Evolutionary conservation across 2,329 filamentous ascomycete species (phyloP), one percentile per base, ranked within the genome.

Genomic region (Mollisiaceae sp.): DNA sequence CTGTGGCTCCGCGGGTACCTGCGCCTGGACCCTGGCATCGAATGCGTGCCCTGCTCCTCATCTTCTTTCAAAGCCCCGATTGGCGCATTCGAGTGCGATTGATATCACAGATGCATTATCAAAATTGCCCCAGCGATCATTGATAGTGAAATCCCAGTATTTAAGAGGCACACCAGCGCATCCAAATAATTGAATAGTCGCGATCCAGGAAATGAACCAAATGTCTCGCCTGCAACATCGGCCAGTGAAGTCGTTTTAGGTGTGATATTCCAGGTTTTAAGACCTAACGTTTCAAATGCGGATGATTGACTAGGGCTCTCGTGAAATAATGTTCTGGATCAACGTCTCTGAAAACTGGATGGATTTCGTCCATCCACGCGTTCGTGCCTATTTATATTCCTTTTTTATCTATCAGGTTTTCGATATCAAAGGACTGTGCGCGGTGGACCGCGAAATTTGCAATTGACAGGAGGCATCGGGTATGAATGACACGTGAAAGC

Each of bases 1-100:
- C 43, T 45, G 59, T 38, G 27, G 15, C 35, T 52, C 65, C 32
- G 62, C 65, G 59, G 61, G 66, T 69, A 68, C 68, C 68, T 70
- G 66, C 65, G 62, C 61, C 61, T 32, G 3, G 27, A 12, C 32
- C 58, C 68, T 56, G 35, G 50, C 39, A 50, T 35, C 45, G 39
- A 60, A 43, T 12, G 12, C n/a, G 18, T 59, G 39, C 60, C 61
- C 50, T 64, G 57, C 60, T 59, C 52, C 18, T 57, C 59, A 65
- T 60, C 57, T 65, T 63, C 50, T 38, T 18, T 36, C 35, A n/a
- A 24, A 15, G n/a, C 36, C 32, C 59, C 32, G 20, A 62, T 60
- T 64, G 50, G 59, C 47, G 36, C 39, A 36, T 18, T 59, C 32
- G n/a, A 35, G 45, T 58, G 15, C 24, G 9, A 18, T 58, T 39